Evolutionary conservation across 306 rosid species (phyloP).

Genomic region (Malus sieversii): DNA sequence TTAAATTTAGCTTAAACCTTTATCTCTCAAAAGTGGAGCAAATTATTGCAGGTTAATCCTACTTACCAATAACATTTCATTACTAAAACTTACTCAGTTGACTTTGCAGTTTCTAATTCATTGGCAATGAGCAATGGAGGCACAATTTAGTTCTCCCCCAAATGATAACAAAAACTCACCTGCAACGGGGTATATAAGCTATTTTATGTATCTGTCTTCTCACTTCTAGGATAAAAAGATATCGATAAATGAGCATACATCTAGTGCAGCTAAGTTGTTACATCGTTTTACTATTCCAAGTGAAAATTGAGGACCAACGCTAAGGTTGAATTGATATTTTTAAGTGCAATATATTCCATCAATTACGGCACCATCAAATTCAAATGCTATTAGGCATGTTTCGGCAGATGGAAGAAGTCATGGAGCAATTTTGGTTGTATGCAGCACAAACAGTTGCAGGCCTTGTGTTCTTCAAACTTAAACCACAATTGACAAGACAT

Average conservation of each 20-base stretch:
- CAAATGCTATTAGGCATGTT: background rate
- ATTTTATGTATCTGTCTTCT: background rate
- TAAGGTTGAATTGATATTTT: no score
- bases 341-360: background rate
- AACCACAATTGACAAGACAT: background rate
- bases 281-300: no score
- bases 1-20: slow-evolving; percentile 19
- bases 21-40: slow-evolving; percentile 27
- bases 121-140: background rate
- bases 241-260: background rate
- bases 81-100: slow-evolving; percentile 7
- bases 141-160: background rate
- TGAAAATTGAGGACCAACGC: no score
- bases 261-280: no score
- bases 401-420: background rate
- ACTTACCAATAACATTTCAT: slow-evolving; percentile 14
- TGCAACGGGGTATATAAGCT: background rate
- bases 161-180: no score
- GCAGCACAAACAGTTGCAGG: background rate
- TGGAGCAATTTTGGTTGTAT: background rate
- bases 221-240: background rate
- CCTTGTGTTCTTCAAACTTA: background rate
- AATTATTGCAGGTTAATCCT: slow-evolving; percentile 16
- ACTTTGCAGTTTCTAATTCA: slow-evolving; percentile 3
- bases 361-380: background rate